Evolutionary conservation across 2,329 filamentous ascomycete genomes (phyloP), one percentile per base, ranked within the genome.

Genomic region (Aspergillus sp.): DNA sequence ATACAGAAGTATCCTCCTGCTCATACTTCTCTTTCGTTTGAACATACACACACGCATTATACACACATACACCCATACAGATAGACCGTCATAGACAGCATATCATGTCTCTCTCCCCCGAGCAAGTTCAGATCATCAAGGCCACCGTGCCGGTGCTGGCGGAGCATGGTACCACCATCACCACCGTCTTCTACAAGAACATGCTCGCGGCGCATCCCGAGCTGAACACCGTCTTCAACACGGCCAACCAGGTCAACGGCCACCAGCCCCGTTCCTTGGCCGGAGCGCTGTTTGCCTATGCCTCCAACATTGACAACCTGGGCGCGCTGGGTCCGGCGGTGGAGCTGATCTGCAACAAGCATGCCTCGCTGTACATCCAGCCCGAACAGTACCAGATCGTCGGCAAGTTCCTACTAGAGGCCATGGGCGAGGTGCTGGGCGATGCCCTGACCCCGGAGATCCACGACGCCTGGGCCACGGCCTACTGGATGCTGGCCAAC

Each of bases 311-410:
- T 68, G 83, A 87, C 68, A 80, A 90, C 64, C 78, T 89, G 0
- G 80, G 78, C 44, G 81, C 76, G 17, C 77, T 91, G 4, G 68
- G 68, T 11, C 77, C 81, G 0, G 76, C 79, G 0, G 70, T 84
- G 13, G 85, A 89, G 69, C 81, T 86, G 62, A 91, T 93, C 58
- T 88, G 85, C 68, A 83, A 90, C 68, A 91, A 90, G 71, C 88
- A 91, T 68, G 87, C 82, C 54, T 88, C 84, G 1, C 77, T 91
- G 1, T 83, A 83, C 61, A 84, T 91, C 64, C 76, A 76, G 50
- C 81, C 87, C 0, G 84, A 88, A 36, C 84, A 90, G 57, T 91
- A 91, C 69, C 77, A 79, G 31, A 81, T 89, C 41, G 87, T 91
- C 3, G 88, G 85, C 50, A 82, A 83, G 63, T 84, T 88, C 64